Percentiles rank a stretch among this genome's conserved stretches.
These are phyloP conservation scores for Penicillium sp. DNA, from an alignment of 2,329 filamentous ascomycete species.

Conservation along the genomic window DNA sequence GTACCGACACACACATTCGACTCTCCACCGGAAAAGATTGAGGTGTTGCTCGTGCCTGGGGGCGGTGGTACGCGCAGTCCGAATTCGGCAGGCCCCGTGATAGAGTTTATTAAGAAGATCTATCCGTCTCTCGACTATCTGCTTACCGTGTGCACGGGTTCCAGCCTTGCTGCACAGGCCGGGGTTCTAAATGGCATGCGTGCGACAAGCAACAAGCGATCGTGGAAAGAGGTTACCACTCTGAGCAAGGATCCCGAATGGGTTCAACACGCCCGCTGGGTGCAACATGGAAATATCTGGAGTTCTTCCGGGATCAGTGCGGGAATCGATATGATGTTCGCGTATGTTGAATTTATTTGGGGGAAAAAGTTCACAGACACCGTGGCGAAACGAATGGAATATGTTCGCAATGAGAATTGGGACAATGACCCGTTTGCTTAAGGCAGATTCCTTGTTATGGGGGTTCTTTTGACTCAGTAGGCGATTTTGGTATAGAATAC, in stretches of 20 bases:
- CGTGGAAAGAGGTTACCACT: conserved; percentile 48
- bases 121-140: conserved; percentile 52
- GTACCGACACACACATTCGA: conserved; percentile 55
- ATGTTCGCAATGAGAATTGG: conserved; percentile 52
- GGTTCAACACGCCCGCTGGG: conserved; percentile 61
- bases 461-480: too few species aligned
- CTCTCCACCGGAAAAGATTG: conserved; percentile 46
- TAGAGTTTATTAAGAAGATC: conserved; percentile 45
- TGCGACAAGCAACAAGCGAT: conserved; percentile 65
- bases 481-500: background rate
- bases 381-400: conserved; percentile 55
- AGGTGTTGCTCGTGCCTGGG: conserved; percentile 65
- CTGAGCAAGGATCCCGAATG: conserved; percentile 54
- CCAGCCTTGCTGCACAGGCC: conserved; percentile 54
- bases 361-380: conserved; percentile 49
- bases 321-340: conserved; percentile 59
- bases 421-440: conserved; percentile 54
- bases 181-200: conserved; percentile 58
- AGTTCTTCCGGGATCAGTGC: conserved; percentile 61
- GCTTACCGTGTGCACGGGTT: conserved; percentile 65
- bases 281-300: conserved; percentile 64
- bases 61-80: conserved; percentile 47
- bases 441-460: conserved; percentile 12
- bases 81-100: conserved; percentile 30
- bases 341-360: conserved; percentile 53